Evolutionary conservation across 2,329 filamentous ascomycete species (phyloP), one percentile per base, ranked within the genome.

Genomic region (Plenodomus lindquistii): DNA sequence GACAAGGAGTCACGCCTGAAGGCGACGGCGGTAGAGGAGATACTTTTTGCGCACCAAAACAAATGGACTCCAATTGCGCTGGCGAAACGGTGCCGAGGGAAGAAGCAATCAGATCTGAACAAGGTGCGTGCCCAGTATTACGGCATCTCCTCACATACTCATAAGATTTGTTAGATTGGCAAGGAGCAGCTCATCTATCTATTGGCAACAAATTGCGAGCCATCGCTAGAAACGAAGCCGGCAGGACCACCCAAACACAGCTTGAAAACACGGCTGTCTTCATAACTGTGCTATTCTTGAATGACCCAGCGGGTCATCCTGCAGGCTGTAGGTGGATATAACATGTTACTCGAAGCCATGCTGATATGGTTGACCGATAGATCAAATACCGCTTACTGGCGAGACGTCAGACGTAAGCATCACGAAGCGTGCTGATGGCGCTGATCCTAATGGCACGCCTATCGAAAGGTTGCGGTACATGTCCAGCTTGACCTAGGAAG

Each of bases 401-500:
- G 37, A 40, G 37, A 40, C 37, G 17, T 40, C 37, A 21, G 37
- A 24, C 37, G 37, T 40, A 40, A 24, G 21, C 17, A 24, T 40
- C 36, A 37, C 35, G 18, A 39, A 45, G 43, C 43, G 34, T 20
- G 34, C 43, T 21, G 43, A 45, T 17, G 37, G 31, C 17, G 21
- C 19, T 24, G 24, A n/a, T n/a, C 18, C 18, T 29, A 17, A 45
- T 39, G 18, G 38, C 20, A 39, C 43, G 22, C 43, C 43, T 20
- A 39, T 39, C 15, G 43, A 45, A 35, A 37, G 36, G 21, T 16
- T 45, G 29, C 43, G 31, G 29, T 40, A 17, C 36, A 45, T 45
- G 43, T 29, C 43, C 18, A 45, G 27, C 27, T 37, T 45, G 43
- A 45, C 43, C 18, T 45, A 19, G 43, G 43, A 45, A 15, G n/a